Base-by-base conservation (phyloP, 805 yeast genomes). In the Cephaloascus albidus region DNA sequence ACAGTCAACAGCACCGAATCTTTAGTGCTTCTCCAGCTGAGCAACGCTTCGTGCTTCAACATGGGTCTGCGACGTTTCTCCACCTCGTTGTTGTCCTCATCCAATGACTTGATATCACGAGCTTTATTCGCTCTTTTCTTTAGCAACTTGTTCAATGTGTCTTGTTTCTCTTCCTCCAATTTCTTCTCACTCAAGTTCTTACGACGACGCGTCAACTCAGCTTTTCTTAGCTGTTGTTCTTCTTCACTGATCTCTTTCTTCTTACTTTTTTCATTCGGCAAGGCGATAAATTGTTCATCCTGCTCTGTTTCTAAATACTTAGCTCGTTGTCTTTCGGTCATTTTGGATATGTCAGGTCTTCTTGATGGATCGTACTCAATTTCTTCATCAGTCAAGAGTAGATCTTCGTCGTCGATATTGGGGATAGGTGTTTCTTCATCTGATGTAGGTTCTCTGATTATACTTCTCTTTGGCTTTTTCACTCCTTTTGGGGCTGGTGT, bases 111-210 rank as follows among this genome's bases (percentile, higher is more conserved):
- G 3, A 50, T 54, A 34, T 63, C 74, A 46, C 83, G 65, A 1
- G 78, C 74, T 54, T 83, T 83, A 36, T 76, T 78, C 1, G 96
- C 96, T 45, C 96, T 72, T 57, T 89, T 78, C 59, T 85, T 81
- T 46, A 90, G 66, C 46, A 90, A 65, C 56, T 85, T 86, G 57
- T 90, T 90, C 46, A 90, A 70, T 0, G 97, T 89, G 46, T 90
- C 97, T 53, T 81, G 76, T 55, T 93, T 93, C 58, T 93, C 97
- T 57, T 86, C 96, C 53, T 89, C 97, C 33, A 86, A 62, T 46
- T 82, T 78, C 61, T 82, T 81, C 51, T 81, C 88, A 48, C 81
- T 79, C 50, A 87, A 72, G 54, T 90, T 89, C 57, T 84, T 85
- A 47, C 98, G 71, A 57, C 88, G 78, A 50, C 97, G 73, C 0